Base-by-base conservation (phyloP, 495 filamentous ascomycete species). In the Penicillium herquei region DNA sequence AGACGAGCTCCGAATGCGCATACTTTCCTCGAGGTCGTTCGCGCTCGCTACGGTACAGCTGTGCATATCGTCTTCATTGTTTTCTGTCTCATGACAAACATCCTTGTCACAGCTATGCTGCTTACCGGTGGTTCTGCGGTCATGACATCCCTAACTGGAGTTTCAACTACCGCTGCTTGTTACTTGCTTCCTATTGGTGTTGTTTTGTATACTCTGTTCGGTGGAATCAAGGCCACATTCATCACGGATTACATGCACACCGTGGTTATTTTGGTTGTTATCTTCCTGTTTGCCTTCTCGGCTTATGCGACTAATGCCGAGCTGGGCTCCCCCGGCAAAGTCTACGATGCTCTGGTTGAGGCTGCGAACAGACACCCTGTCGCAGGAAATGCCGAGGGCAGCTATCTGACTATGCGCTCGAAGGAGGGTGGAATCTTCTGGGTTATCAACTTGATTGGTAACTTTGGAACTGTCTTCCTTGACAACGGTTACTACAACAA, bases 401-500 rank as follows among this genome's bases (percentile, higher is more conserved):
- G 86, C 62, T 96, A 96, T 61, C 71, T 98, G 7, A 96, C 93
- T 6, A 96, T 98, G 92, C 77, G 82, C 45, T 92, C 88, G 11
- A 85, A 84, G 57, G 85, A 96, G 62, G 92, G 92, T 21, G 92
- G 86, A 16, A 89, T 98, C 54, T 98, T 98, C 80, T 96, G 96
- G 78, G 84, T 98, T 48, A 98, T 98, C 74, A 96, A 98, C 70
- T 81, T 96, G 51, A 84, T 92, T 54, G 90, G 90, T 39, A 73
- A 73, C 59, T 75, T 72, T 51, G 70, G 88, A 44, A 93, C 91
- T 31, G 88, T 92, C 44, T 92, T 92, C 75, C 78, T 87, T 4
- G 86, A 91, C 68, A 90, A 87, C 56, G 84, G 85, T 10, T 95
- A 95, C 77, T 96, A 93, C 77, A 94, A 96, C 79, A 96, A 96